Evolutionary conservation across 1,139 yeast species (phyloP).

Genomic region (Kodamaea sp.): DNA sequence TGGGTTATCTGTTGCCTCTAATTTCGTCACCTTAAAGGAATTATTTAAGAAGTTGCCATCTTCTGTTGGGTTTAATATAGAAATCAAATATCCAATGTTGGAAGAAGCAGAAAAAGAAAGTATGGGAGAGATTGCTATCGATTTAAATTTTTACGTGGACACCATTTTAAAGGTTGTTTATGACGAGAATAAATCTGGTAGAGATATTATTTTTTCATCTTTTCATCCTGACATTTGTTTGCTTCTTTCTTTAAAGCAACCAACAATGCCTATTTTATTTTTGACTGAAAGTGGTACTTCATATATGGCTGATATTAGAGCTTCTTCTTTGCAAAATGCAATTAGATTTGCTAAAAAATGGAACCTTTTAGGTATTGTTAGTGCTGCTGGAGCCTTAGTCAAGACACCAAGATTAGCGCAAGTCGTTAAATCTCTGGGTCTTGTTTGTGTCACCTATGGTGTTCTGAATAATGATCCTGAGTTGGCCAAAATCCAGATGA

Average conservation of each 20-base stretch:
- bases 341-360: conserved; percentile 87
- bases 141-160: conserved; percentile 83
- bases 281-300: conserved; percentile 86
- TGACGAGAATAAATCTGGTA: conserved; percentile 66
- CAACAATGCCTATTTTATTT: conserved; percentile 84
- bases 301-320: conserved; percentile 83
- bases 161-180: conserved; percentile 78
- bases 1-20: conserved; percentile 87
- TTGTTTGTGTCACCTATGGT: conserved; percentile 94
- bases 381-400: conserved; percentile 82
- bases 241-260: conserved; percentile 84
- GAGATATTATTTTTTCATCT: conserved; percentile 87
- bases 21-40: conserved; percentile 85
- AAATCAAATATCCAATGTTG: conserved; percentile 92
- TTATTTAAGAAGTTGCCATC: conserved; percentile 77
- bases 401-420: conserved; percentile 85
- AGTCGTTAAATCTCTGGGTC: conserved; percentile 84
- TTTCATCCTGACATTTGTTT: conserved; percentile 94
- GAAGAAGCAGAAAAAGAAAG: conserved; percentile 89
- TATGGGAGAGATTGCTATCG: conserved; percentile 82
- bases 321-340: conserved; percentile 85
- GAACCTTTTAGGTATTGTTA: conserved; percentile 89
- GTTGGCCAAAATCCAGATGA: conserved; percentile 80
- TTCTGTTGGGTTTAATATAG: conserved; percentile 89
- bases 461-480: conserved; percentile 80